Percentiles rank a stretch among this genome's conserved stretches.
These are phyloP conservation scores for Jaapia argillacea DNA, from an alignment of 768 basidiomycete species.

Conservation along the genomic window DNA sequence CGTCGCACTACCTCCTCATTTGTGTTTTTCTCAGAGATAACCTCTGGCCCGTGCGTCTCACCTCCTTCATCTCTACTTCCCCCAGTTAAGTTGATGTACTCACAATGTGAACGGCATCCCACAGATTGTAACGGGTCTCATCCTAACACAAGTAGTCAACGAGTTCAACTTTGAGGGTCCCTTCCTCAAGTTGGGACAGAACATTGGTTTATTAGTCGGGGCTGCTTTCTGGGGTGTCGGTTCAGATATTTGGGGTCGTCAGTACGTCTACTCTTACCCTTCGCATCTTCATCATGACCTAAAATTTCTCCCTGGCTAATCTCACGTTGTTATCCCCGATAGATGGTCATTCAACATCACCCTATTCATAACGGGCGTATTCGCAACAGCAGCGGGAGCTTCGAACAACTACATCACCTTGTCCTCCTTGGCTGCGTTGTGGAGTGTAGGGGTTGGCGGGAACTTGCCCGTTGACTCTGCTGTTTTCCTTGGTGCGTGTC, in stretches of 20 bases:
- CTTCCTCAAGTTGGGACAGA: constrained; percentile 38
- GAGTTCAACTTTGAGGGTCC: constrained; percentile 40
- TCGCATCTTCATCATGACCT: neutral
- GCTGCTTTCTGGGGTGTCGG: constrained; percentile 38
- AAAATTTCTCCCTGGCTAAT: neutral
- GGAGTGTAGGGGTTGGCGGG: constrained; percentile 42
- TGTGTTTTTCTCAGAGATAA: constrained; percentile 37
- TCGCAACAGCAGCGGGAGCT: constrained; percentile 40
- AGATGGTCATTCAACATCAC: constrained; percentile 48
- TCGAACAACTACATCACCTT: constrained; percentile 36
- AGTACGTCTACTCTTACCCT: constrained; percentile 17
- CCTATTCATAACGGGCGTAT: constrained; percentile 40
- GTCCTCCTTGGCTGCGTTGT: constrained; percentile 33
- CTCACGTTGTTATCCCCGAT: neutral
- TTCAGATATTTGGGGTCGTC: constrained; percentile 42
- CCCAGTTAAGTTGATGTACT: neutral
- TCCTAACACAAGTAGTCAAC: constrained; percentile 34
- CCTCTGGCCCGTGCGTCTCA: constrained; percentile 53
- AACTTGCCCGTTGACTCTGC: constrained; percentile 49
- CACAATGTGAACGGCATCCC: too few species aligned
- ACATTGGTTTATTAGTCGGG: constrained; percentile 43
- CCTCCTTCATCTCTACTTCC: neutral
- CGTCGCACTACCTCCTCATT: neutral
- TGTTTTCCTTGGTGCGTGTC: constrained; percentile 34
- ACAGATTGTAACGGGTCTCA: constrained; percentile 32